These are phyloP conservation scores for Mycothermus thermophilus DNA, from an alignment of 495 filamentous ascomycete genomes.

Conservation along the genomic window DNA sequence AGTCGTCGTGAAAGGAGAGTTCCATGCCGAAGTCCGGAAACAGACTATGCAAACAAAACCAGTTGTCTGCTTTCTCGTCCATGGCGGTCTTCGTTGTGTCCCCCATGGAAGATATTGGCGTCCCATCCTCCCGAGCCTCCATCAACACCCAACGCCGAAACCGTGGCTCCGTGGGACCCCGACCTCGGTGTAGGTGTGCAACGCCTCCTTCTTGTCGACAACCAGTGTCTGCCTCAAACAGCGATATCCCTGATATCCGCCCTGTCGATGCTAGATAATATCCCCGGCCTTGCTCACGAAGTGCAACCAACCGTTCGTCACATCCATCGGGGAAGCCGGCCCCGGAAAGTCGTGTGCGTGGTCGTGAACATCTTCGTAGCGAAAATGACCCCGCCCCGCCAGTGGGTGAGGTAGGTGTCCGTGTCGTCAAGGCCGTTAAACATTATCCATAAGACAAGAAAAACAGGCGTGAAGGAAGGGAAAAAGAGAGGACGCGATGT, in stretches of 20 bases:
- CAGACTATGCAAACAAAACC: slow-evolving; percentile 2
- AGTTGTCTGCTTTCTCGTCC: slow-evolving; percentile 6
- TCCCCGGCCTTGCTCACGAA: slow-evolving; percentile 7
- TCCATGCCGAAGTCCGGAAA: too few relatives aligned
- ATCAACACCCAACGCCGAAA: slow-evolving; percentile 5
- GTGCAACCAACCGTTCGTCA: slow-evolving; percentile 13
- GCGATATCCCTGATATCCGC: slow-evolving; percentile 26
- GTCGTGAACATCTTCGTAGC: slow-evolving; percentile 12
- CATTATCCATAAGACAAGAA: slow-evolving; percentile 33
- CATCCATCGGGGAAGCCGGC: slow-evolving; percentile 10
- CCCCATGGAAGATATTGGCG: too few relatives aligned
- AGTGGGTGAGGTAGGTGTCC: slow-evolving; percentile 17
- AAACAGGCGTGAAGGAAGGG: slow-evolving; percentile 19
- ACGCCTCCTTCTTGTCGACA: slow-evolving; percentile 29
- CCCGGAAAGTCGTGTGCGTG: slow-evolving; percentile 17
- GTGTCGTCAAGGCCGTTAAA: slow-evolving; percentile 31
- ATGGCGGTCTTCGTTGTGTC: neutral
- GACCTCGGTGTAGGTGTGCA: slow-evolving; percentile 2
- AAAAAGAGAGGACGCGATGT: slow-evolving; percentile 6
- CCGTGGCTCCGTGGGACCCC: neutral
- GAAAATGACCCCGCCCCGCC: too few relatives aligned
- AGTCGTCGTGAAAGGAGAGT: neutral
- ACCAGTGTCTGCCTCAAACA: slow-evolving; percentile 30
- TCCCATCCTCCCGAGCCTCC: neutral
- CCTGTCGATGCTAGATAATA: slow-evolving; percentile 21